These are phyloP conservation scores for Conticribra weissflogii DNA, from an alignment of 108 stramenopile species.

Conservation along the genomic window DNA sequence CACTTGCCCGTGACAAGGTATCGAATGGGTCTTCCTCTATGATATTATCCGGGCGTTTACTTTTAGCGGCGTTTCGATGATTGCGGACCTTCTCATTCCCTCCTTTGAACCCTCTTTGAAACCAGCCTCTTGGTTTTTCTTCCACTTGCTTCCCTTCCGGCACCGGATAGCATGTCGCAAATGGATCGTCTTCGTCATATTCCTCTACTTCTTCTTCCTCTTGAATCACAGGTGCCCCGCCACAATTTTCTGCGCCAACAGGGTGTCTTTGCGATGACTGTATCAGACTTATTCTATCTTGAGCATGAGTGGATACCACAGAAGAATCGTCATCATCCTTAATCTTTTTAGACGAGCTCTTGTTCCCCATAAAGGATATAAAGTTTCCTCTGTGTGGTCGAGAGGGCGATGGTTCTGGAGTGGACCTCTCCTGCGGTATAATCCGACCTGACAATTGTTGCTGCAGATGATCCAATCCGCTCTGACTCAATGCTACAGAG, in stretches of 20 bases:
- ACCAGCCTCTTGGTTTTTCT: constrained; percentile 22
- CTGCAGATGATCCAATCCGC: not conserved
- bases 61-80: not conserved
- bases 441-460: not conserved
- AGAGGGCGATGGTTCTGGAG: not conserved
- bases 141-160: constrained; percentile 11
- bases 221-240: not conserved
- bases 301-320: not conserved
- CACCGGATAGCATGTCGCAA: constrained; percentile 34
- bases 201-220: constrained; percentile 15
- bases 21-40: constrained; percentile 17
- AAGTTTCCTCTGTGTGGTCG: not conserved
- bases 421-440: not conserved
- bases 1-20: not conserved
- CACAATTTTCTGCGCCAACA: not conserved
- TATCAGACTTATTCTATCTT: not conserved
- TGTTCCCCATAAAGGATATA: not conserved
- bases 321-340: not conserved
- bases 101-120: constrained; percentile 28
- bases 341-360: not conserved
- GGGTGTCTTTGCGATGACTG: not conserved
- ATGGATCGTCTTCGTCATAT: constrained; percentile 33
- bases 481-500: constrained; percentile 8
- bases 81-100: not conserved
- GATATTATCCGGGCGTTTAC: not conserved